These are phyloP conservation scores for Candida germanica DNA, from an alignment of 805 yeast genomes.

Conservation along the genomic window DNA sequence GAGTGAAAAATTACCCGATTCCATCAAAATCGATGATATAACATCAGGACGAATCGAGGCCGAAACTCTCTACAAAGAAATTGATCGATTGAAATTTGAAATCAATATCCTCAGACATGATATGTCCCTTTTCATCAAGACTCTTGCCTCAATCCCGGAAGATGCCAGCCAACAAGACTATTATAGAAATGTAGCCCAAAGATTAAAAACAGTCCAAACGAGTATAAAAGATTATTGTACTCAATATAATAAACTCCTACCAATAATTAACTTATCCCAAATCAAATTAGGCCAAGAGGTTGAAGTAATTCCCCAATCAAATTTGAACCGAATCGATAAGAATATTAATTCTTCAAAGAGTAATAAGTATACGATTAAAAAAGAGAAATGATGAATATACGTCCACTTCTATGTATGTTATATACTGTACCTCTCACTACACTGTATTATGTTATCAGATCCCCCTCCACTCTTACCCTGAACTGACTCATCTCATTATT, in stretches of 20 bases:
- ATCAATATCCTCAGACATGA: conserved; percentile 40
- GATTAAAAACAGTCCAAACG: conserved; percentile 34
- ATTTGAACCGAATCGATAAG: conserved; percentile 2
- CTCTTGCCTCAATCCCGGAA: conserved; percentile 33
- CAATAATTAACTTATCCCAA: conserved; percentile 50
- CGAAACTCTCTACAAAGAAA: conserved; percentile 40
- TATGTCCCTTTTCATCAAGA: conserved; percentile 35
- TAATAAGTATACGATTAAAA: conserved; percentile 5
- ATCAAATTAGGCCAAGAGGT: conserved; percentile 49
- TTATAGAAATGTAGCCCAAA: conserved; percentile 32
- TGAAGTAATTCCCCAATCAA: conserved; percentile 34
- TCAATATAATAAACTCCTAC: conserved; percentile 45
- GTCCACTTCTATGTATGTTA: no score
- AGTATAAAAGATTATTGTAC: conserved; percentile 42
- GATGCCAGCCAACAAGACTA: conserved; percentile 35
- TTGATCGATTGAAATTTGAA: conserved; percentile 41
- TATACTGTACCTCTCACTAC: no score
- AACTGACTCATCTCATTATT: no score
- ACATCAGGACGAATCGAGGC: conserved; percentile 42
- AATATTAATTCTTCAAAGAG: conserved; percentile 3
- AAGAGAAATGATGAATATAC: no score
- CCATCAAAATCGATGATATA: conserved; percentile 41
- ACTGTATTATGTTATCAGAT: no score
- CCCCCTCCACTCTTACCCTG: no score
- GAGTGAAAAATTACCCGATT: conserved; percentile 24